Base-by-base conservation (phyloP, 2,329 filamentous ascomycete genomes). In the Monilinia laxa region DNA sequence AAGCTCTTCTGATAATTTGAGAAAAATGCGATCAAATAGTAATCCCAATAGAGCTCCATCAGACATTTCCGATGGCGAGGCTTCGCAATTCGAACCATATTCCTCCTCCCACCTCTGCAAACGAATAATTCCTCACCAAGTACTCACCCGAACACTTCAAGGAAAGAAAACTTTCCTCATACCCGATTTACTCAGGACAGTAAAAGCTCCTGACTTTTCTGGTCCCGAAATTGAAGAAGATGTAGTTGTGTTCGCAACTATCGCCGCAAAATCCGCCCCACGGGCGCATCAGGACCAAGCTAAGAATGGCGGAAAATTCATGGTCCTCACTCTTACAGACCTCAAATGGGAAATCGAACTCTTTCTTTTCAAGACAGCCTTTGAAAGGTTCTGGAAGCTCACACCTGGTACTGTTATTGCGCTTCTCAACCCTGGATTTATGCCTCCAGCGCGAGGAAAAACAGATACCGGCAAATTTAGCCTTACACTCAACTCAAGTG, bases 371-470 rank as follows among this genome's bases (percentile, higher is more conserved):
- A 91, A 91, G 73, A 88, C 90, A 0, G 96, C 92, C 9, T 97
- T 98, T 73, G 89, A 91, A 20, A 88, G 91, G 65, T 99, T 95
- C 80, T 98, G 94, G 90, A 96, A 96, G 76, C 81, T 98, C n/a
- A 88, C 88, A 0, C 86, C 92, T 2, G 95, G 95, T n/a, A 97
- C 93, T 0, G 85, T 98, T 1, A 83, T 99, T 66, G 95, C 94
- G 6, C 91, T 99, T 35, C 82, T 99, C 40, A 99, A 99, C 75
- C 95, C 95, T 1, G 87, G 83, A 23, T 90, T 98, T 72, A 91
- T 99, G 87, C 92, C 94, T 3, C 94, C 94, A 0, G 90, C 90
- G 0, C 87, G 87, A 1, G 86, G 88, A 25, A 88, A 87, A 68
- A 83, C 87, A 20, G 91, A 93, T 70, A 94, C 90, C 0, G 93